These are phyloP conservation scores for Barnettozyma pratensis DNA, from an alignment of 805 yeast species.

Conservation along the genomic window DNA sequence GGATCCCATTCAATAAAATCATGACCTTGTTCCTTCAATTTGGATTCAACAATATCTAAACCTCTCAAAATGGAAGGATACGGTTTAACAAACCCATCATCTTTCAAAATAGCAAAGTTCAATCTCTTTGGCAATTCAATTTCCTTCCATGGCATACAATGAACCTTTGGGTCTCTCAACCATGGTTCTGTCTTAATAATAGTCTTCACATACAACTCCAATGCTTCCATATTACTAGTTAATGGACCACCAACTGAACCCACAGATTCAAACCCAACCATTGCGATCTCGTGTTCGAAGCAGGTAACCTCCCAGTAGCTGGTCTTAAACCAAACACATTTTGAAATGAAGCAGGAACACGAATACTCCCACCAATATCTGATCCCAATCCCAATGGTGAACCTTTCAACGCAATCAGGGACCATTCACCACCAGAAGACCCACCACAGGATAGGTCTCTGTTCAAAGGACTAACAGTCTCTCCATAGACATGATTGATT, in stretches of 20 bases:
- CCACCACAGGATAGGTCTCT: slow-evolving; percentile 44
- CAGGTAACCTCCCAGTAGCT: slow-evolving; percentile 39
- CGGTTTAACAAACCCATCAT: slow-evolving; percentile 42
- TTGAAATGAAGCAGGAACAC: slow-evolving; percentile 42
- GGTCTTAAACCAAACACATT: slow-evolving; percentile 41
- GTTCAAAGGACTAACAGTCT: slow-evolving; percentile 41
- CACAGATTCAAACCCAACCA: slow-evolving; percentile 28
- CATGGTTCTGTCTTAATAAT: slow-evolving; percentile 35
- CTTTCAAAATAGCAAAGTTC: slow-evolving; percentile 35
- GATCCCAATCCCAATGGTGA: slow-evolving; percentile 49
- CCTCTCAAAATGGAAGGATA: slow-evolving; percentile 47
- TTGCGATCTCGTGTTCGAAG: slow-evolving; percentile 16
- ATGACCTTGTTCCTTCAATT: slow-evolving; percentile 40
- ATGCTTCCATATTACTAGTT: slow-evolving; percentile 31
- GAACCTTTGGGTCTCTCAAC: slow-evolving; percentile 35
- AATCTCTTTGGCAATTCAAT: slow-evolving; percentile 32
- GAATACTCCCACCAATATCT: slow-evolving; percentile 48
- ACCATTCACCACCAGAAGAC: slow-evolving; percentile 51
- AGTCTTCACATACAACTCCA: slow-evolving; percentile 30
- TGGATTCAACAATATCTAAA: slow-evolving; percentile 28
- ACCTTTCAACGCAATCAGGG: slow-evolving; percentile 39
- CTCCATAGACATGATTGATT: slow-evolving; percentile 39
- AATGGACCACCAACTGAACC: slow-evolving; percentile 46
- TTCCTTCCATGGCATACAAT: slow-evolving; percentile 38
- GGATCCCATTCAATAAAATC: slow-evolving; percentile 47